Percentiles rank a stretch among this genome's conserved stretches.
Conservation (phyloP, 805 yeast species). For the Zygosaccharomyces rouxii region DNA sequence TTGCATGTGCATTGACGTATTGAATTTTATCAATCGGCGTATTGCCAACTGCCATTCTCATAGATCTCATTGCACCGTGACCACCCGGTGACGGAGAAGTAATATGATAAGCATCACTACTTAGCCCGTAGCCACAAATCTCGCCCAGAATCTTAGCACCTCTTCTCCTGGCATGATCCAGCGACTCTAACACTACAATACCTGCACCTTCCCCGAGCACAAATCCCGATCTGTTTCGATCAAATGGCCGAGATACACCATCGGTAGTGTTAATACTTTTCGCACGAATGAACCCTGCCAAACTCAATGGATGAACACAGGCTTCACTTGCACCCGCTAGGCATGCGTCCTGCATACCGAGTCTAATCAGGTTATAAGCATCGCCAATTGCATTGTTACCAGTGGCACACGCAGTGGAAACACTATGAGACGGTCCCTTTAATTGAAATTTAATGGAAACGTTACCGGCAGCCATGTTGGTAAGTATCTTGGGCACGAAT, state of each 20-base stretch:
- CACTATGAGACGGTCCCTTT: slow-evolving; percentile 83
- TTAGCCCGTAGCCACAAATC: slow-evolving; percentile 79
- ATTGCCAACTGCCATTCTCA: slow-evolving; percentile 69
- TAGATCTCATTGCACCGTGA: slow-evolving; percentile 77
- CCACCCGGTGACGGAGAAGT: slow-evolving; percentile 87
- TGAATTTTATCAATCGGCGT: slow-evolving; percentile 49
- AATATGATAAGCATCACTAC: slow-evolving; percentile 89
- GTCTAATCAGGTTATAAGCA: slow-evolving; percentile 72
- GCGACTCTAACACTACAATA: slow-evolving; percentile 65
- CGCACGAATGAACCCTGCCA: slow-evolving; percentile 90
- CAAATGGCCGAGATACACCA: slow-evolving; percentile 84
- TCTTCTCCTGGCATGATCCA: slow-evolving; percentile 67
- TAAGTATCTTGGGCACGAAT: slow-evolving; percentile 75
- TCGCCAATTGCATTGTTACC: slow-evolving; percentile 94
- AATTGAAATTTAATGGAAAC: slow-evolving; percentile 74
- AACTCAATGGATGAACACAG: slow-evolving; percentile 75
- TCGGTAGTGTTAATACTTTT: slow-evolving; percentile 65
- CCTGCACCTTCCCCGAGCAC: slow-evolving; percentile 95
- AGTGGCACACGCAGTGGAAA: slow-evolving; percentile 94
- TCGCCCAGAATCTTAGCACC: slow-evolving; percentile 74
- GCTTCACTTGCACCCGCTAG: slow-evolving; percentile 95
- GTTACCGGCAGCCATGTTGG: slow-evolving; percentile 94
- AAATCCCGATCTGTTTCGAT: slow-evolving; percentile 71
- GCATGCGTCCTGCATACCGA: slow-evolving; percentile 80
- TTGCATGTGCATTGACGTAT: slow-evolving; percentile 95